These are phyloP conservation scores for Panus rudis DNA, from an alignment of 768 basidiomycete genomes.

Conservation along the genomic window DNA sequence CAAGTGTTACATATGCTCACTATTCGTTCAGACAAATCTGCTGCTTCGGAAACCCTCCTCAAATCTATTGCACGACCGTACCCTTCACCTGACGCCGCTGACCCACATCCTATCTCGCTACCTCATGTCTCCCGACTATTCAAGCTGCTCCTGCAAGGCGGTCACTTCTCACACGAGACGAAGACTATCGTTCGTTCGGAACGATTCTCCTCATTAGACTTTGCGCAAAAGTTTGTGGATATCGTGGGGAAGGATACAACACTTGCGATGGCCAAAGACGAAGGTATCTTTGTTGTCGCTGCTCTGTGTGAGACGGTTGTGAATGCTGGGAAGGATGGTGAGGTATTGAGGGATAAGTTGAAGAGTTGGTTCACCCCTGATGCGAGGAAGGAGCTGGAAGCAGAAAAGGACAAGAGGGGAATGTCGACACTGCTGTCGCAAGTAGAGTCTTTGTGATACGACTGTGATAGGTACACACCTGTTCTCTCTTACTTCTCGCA, in stretches of 20 bases:
- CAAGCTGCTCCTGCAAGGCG: conserved; percentile 87
- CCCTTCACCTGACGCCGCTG: conserved; percentile 41
- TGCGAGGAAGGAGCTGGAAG: conserved; percentile 41
- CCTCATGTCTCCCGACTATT: conserved; percentile 79
- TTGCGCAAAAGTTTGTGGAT: conserved; percentile 53
- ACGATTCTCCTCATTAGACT: conserved; percentile 49
- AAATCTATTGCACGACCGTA: conserved; percentile 48
- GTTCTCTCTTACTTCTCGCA: too few species aligned
- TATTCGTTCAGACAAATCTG: conserved; percentile 58
- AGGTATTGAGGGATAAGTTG: conserved; percentile 36
- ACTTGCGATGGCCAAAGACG: conserved; percentile 48
- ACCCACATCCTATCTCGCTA: conserved; percentile 69
- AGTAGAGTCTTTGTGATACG: conserved; percentile 4
- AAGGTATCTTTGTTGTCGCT: conserved; percentile 71
- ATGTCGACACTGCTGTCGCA: conserved; percentile 57
- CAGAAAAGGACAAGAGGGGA: conserved; percentile 55
- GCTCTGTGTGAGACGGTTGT: conserved; percentile 50
- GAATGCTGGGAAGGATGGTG: conserved; percentile 34
- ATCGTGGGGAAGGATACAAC: conserved; percentile 45
- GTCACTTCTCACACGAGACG: conserved; percentile 69
- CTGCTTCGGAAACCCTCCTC: conserved; percentile 55
- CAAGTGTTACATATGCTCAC: conserved; percentile 1
- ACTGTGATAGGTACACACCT: too few species aligned
- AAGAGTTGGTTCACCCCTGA: conserved; percentile 53
- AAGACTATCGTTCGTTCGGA: conserved; percentile 44